Evolutionary conservation across 306 rosid genomes (phyloP).

Genomic region (Erythrophleum fordii): DNA sequence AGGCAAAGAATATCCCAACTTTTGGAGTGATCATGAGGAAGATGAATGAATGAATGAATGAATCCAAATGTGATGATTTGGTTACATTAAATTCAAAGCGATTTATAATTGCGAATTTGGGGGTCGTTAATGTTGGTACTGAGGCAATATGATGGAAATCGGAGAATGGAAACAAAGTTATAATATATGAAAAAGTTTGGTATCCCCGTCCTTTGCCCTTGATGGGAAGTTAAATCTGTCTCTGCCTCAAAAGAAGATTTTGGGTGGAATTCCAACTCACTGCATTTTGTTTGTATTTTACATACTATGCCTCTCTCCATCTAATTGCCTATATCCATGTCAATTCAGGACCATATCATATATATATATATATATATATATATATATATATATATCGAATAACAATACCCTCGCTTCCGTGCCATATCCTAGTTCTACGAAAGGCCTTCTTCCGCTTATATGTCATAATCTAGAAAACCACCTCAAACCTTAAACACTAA

Average conservation of each 20-base stretch:
- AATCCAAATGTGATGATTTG: slow-evolving; percentile 44
- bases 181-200: slow-evolving; percentile 28
- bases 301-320: background rate
- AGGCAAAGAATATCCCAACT: slow-evolving; percentile 25
- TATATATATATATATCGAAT: too few species aligned
- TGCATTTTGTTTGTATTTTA: slow-evolving; percentile 43
- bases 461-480: slow-evolving; percentile 6
- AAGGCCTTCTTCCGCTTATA: slow-evolving; percentile 6
- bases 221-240: slow-evolving; percentile 30
- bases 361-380: too few species aligned
- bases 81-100: slow-evolving; percentile 44
- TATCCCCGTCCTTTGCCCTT: background rate
- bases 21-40: slow-evolving; percentile 35
- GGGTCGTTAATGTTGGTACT: slow-evolving; percentile 10
- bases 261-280: slow-evolving; percentile 72
- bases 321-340: background rate
- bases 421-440: slow-evolving; percentile 29
- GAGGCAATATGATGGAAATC: slow-evolving; percentile 42
- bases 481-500: background rate
- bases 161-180: slow-evolving; percentile 16
- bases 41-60: slow-evolving; percentile 23
- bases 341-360: background rate
- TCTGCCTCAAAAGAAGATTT: slow-evolving; percentile 43
- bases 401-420: background rate
- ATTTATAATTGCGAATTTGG: slow-evolving; percentile 32